Evolutionary conservation across 768 basidiomycete genomes (phyloP).

Genomic region (Lentinula lateritia): DNA sequence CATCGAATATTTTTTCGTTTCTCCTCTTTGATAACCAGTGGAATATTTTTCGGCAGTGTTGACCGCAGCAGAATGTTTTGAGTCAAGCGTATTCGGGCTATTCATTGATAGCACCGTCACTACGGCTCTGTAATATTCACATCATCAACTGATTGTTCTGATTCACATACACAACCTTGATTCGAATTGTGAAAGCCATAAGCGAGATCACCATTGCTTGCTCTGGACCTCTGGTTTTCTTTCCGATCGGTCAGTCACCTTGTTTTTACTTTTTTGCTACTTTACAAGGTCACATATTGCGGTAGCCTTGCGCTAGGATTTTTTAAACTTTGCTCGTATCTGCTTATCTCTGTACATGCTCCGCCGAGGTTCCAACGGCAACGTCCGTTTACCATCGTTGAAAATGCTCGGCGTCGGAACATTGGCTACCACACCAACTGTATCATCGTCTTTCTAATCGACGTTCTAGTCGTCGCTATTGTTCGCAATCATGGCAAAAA

Average conservation of each 20-base stretch:
- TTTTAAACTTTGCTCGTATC: conserved; percentile 43
- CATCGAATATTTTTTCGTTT: background rate
- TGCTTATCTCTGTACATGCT: conserved; percentile 33
- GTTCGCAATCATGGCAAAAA: conserved; percentile 36
- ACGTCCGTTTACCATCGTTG: conserved; percentile 32
- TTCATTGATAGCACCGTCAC: conserved; percentile 46
- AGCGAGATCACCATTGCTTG: conserved; percentile 38
- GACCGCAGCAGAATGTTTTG: conserved; percentile 39
- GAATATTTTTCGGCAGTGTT: conserved; percentile 34
- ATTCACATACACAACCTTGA: conserved; percentile 7
- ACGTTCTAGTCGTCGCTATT: conserved; percentile 43
- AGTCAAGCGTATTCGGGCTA: conserved; percentile 41
- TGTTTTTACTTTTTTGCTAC: background rate
- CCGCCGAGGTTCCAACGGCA: conserved; percentile 23
- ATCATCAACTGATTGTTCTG: background rate
- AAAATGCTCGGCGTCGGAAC: conserved; percentile 29
- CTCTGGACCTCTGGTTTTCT: conserved; percentile 35
- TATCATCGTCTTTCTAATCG: conserved; percentile 42
- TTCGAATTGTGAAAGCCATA: conserved; percentile 32
- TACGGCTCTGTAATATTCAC: conserved; percentile 28
- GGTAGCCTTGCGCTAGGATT: conserved; percentile 29
- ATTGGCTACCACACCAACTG: conserved; percentile 42
- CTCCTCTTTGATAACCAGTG: conserved; percentile 22
- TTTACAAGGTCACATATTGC: background rate
- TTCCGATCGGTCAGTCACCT: conserved; percentile 41